Conservation (phyloP, 495 filamentous ascomycete species). For the Aspergillus olivimuriae region DNA sequence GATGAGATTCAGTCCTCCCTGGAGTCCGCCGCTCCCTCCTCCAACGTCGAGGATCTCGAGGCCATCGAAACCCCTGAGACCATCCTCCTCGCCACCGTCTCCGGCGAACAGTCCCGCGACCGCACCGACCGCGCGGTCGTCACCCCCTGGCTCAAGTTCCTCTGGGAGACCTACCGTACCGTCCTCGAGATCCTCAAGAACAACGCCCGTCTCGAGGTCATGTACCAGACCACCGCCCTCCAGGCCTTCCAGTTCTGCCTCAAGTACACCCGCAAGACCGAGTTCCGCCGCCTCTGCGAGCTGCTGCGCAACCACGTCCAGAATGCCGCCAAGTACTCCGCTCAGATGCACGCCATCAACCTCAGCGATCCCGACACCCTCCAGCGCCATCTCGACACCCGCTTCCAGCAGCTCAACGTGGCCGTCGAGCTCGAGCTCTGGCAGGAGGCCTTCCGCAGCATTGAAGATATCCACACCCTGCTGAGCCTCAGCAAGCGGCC, state of each 20-base stretch:
- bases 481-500: slow-evolving; percentile 97
- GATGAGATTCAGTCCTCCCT: slow-evolving; percentile 87
- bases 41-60: slow-evolving; percentile 89
- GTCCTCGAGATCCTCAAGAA: slow-evolving; percentile 98
- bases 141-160: slow-evolving; percentile 97
- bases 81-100: slow-evolving; percentile 94
- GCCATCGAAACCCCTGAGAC: slow-evolving; percentile 97
- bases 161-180: slow-evolving; percentile 99
- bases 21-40: slow-evolving; percentile 60
- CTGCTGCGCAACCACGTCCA: slow-evolving; percentile 96
- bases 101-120: slow-evolving; percentile 93
- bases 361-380: slow-evolving; percentile 95
- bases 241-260: slow-evolving; percentile 98
- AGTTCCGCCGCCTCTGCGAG: slow-evolving; percentile 97
- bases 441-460: slow-evolving; percentile 98
- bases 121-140: slow-evolving; percentile 96
- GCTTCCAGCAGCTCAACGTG: slow-evolving; percentile 97
- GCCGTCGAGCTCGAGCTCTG: slow-evolving; percentile 96
- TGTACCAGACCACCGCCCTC: slow-evolving; percentile 96
- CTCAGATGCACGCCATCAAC: slow-evolving; percentile 99
- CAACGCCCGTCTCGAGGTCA: slow-evolving; percentile 93
- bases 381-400: slow-evolving; percentile 93
- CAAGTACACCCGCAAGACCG: slow-evolving; percentile 97
- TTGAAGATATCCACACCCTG: slow-evolving; percentile 98
- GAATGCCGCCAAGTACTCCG: slow-evolving; percentile 97